Conservation (phyloP, 805 yeast species). For the Peterozyma toletana region DNA sequence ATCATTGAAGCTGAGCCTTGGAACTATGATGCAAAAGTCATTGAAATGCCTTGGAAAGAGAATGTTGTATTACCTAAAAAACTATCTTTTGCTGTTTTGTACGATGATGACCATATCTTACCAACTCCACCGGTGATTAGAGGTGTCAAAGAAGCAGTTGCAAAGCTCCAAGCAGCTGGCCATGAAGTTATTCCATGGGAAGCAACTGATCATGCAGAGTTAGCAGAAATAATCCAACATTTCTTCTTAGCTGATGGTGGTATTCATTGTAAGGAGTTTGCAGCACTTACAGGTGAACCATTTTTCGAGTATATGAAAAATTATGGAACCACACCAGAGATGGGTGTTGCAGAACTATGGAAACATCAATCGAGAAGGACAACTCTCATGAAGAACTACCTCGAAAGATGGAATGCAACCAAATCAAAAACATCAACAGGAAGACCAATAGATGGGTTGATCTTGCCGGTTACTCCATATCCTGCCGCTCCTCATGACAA, state of each 20-base stretch:
- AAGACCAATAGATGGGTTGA: conserved; percentile 37
- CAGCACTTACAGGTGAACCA: conserved; percentile 34
- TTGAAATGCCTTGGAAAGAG: conserved; percentile 34
- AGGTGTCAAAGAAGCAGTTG: conserved; percentile 29
- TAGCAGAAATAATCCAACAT: conserved; percentile 22
- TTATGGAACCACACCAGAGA: conserved; percentile 27
- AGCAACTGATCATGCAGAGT: conserved; percentile 28
- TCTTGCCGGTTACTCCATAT: conserved; percentile 40
- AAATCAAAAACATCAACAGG: conserved; percentile 26
- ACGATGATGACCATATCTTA: conserved; percentile 33
- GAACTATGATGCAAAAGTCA: conserved; percentile 31
- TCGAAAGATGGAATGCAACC: conserved; percentile 35
- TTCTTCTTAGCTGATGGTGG: conserved; percentile 43
- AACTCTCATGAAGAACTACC: conserved; percentile 27
- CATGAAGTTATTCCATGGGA: conserved; percentile 45
- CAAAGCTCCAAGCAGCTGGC: conserved; percentile 31
- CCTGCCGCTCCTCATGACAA: conserved; percentile 25
- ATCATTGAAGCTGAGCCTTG: conserved; percentile 31
- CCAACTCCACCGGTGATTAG: conserved; percentile 45
- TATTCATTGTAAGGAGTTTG: conserved; percentile 24
- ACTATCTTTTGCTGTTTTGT: conserved; percentile 32
- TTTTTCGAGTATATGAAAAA: conserved; percentile 33
- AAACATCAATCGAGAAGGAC: conserved; percentile 32
- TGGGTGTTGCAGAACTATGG: conserved; percentile 34
- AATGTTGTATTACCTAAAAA: conserved; percentile 24